phyloP scores from a whole-genome alignment of 129 eudicot genomes.

The Calendula officinalis region DNA sequence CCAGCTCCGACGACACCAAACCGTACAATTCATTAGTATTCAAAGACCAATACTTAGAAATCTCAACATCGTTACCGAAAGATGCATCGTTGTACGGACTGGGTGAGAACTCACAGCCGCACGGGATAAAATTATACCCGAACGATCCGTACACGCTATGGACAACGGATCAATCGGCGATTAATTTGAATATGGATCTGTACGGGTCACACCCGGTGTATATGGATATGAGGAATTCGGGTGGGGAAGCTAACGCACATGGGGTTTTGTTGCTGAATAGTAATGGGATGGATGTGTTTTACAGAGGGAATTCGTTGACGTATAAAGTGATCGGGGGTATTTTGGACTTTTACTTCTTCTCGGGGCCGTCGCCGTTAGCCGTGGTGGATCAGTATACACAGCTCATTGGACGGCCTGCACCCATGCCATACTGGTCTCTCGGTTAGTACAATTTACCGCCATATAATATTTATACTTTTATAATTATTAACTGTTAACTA shows the following conservation, averaged over 20 bases:
- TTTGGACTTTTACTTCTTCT: slow-evolving; percentile 91
- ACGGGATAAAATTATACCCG: slow-evolving; percentile 82
- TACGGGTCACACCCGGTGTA: slow-evolving; percentile 98
- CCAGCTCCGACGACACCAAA: slow-evolving; percentile 42
- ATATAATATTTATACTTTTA: neutral
- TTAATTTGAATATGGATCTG: slow-evolving; percentile 72
- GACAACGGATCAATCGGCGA: slow-evolving; percentile 85
- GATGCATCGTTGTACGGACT: slow-evolving; percentile 91
- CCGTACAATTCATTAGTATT: slow-evolving; percentile 60
- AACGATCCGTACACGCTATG: slow-evolving; percentile 88
- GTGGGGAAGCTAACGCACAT: slow-evolving; percentile 60
- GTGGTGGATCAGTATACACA: slow-evolving; percentile 92
- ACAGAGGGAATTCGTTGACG: slow-evolving; percentile 78
- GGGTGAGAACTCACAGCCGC: slow-evolving; percentile 93
- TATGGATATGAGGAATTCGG: slow-evolving; percentile 87
- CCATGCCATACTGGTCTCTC: slow-evolving; percentile 98
- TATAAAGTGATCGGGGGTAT: slow-evolving; percentile 98
- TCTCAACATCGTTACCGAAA: slow-evolving; percentile 73
- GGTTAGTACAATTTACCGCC: slow-evolving; percentile 42
- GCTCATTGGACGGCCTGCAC: slow-evolving; percentile 90
- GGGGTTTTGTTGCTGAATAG: slow-evolving; percentile 85
- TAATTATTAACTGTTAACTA: neutral
- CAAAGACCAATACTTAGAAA: slow-evolving; percentile 87
- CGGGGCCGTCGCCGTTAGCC: slow-evolving; percentile 79
- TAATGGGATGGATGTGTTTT: slow-evolving; percentile 98